phyloP scores from a whole-genome alignment of 441 rosid genomes.

The Lepidium campestre region DNA sequence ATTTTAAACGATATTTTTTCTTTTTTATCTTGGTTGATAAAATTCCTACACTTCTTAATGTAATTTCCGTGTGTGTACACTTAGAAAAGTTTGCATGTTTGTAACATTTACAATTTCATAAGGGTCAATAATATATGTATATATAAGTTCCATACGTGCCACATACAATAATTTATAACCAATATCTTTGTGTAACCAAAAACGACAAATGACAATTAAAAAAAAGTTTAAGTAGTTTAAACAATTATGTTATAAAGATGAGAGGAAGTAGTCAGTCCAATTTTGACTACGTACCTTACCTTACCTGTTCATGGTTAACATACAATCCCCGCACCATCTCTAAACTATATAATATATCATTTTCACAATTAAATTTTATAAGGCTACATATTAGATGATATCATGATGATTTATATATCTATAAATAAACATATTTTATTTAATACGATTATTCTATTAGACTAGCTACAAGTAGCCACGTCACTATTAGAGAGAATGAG shows the following conservation, averaged over 20 bases:
- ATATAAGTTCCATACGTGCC: not conserved
- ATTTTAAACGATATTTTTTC: not conserved
- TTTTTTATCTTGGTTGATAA: not conserved
- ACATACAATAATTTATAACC: not conserved
- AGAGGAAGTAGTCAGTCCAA: conserved; percentile 20
- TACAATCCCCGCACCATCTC: conserved; percentile 20
- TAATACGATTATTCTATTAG: conserved; percentile 8
- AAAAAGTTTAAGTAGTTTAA: not conserved
- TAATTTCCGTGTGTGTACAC: not conserved
- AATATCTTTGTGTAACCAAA: not conserved
- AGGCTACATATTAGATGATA: conserved; percentile 14
- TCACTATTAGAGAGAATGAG: too few species aligned
- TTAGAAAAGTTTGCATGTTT: conserved; percentile 14
- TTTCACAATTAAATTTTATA: not conserved
- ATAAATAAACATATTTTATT: not conserved
- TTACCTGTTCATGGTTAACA: conserved; percentile 9
- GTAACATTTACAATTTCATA: conserved; percentile 5
- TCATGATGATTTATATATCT: conserved; percentile 2
- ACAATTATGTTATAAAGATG: not conserved
- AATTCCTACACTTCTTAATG: not conserved
- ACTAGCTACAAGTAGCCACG: not conserved
- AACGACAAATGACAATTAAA: not conserved
- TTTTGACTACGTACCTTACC: not conserved
- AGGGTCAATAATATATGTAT: not conserved
- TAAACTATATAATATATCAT: not conserved